phyloP scores from a whole-genome alignment of 345 rosid genomes.

The Syzygium oleosum region DNA sequence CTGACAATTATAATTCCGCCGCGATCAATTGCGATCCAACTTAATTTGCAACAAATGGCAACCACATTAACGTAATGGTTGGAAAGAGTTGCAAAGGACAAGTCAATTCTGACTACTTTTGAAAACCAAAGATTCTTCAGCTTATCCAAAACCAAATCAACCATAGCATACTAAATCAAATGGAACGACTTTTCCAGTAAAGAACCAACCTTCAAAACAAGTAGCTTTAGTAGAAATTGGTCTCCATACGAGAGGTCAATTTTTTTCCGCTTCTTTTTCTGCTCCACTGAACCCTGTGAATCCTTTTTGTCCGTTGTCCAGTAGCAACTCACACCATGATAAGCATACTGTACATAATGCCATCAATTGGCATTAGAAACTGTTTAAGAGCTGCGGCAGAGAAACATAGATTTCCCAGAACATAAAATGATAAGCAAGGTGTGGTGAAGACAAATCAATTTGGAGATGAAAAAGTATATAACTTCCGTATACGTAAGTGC shows the following conservation, averaged over 20 bases:
- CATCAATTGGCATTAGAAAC: neutral
- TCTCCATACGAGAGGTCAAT: constrained; percentile 36
- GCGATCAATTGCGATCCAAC: too few relatives aligned
- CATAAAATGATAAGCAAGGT: neutral
- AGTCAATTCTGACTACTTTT: neutral
- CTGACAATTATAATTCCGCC: too few relatives aligned
- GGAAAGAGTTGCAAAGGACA: neutral
- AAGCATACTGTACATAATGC: constrained; percentile 18
- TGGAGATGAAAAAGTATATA: neutral
- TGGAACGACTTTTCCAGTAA: neutral
- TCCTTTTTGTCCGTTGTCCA: constrained; percentile 4
- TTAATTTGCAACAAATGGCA: neutral
- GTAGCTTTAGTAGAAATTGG: constrained; percentile 40
- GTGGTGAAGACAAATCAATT: neutral
- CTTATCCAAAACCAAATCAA: neutral
- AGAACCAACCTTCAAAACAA: constrained; percentile 38
- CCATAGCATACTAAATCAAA: neutral
- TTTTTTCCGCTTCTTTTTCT: constrained; percentile 26
- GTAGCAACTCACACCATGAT: constrained; percentile 1
- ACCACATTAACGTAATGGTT: neutral
- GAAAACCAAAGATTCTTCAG: neutral
- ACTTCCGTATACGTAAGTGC: rapidly evolving
- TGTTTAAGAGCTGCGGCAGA: neutral
- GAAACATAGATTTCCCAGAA: neutral
- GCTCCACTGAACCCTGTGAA: constrained; percentile 10